Evolutionary conservation across 192 early-diverging fungal genomes (phyloP).

Genomic region (Gryganskiella cystojenkinii): DNA sequence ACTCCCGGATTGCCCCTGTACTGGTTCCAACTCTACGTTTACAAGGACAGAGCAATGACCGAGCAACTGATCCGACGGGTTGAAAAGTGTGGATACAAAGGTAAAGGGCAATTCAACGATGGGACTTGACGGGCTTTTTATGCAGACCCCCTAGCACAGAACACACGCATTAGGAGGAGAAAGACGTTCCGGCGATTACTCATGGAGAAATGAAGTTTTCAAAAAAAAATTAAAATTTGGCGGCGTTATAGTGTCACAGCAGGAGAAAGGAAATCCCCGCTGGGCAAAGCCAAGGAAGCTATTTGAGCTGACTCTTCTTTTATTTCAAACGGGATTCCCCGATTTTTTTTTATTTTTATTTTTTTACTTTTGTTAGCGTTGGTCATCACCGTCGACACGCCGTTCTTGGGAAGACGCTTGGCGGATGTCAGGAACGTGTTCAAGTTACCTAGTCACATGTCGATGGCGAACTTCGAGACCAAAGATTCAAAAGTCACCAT

Average conservation of each 20-base stretch:
- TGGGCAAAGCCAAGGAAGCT: no score
- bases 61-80: constrained; percentile 75
- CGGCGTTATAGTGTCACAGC: not conserved
- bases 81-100: constrained; percentile 82
- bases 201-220: no score
- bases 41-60: constrained; percentile 72
- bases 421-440: constrained; percentile 87
- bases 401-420: constrained; percentile 75
- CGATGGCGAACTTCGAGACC: constrained; percentile 71
- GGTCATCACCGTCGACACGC: constrained; percentile 88
- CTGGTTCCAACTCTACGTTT: constrained; percentile 88
- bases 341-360: not conserved
- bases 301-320: not conserved
- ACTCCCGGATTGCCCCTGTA: constrained; percentile 59
- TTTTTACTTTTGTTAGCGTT: constrained; percentile 42
- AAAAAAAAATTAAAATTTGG: no score
- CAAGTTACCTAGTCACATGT: constrained; percentile 69
- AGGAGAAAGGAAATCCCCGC: not conserved
- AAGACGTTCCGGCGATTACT: no score
- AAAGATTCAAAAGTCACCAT: constrained; percentile 53
- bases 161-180: no score
- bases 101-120: constrained; percentile 2
- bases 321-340: no score
- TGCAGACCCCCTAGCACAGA: no score
- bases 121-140: not conserved